Percentiles rank a stretch among this genome's conserved stretches.
Evolutionary conservation across 192 early-diverging fungal species (phyloP).

Genomic region (Rhizophlyctis rosea): DNA sequence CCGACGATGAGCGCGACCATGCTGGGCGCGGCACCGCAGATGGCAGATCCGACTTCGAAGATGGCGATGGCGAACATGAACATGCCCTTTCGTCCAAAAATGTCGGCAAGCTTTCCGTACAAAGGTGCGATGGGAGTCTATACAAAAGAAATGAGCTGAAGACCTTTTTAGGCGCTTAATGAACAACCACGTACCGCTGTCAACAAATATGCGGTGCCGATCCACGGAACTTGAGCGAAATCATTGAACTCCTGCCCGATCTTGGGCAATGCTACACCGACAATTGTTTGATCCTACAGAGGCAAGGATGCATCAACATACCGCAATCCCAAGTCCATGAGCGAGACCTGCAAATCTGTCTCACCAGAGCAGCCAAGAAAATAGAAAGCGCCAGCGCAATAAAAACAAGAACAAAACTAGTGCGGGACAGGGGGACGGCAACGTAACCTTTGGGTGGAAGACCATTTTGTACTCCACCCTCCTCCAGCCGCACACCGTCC

Average conservation of each 20-base stretch:
- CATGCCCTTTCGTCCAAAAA: conserved; percentile 83
- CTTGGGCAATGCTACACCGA: conserved; percentile 67
- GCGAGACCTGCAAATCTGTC: too few species aligned
- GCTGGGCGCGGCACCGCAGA: conserved; percentile 72
- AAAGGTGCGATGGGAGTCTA: conserved; percentile 67
- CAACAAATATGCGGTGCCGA: conserved; percentile 51
- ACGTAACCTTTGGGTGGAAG: conserved; percentile 11
- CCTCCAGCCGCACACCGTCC: too few species aligned
- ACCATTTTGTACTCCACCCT: not conserved
- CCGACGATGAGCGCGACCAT: conserved; percentile 67
- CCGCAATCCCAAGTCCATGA: too few species aligned
- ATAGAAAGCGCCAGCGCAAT: conserved; percentile 55
- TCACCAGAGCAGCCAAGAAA: conserved; percentile 70
- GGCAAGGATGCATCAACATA: too few species aligned
- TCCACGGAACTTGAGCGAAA: conserved; percentile 71
- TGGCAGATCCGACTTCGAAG: conserved; percentile 76
- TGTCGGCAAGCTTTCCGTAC: conserved; percentile 87
- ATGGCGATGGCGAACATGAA: conserved; percentile 70
- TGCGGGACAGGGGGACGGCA: conserved; percentile 13
- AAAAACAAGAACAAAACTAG: conserved; percentile 24
- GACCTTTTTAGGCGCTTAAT: not conserved
- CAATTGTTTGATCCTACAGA: conserved; percentile 84
- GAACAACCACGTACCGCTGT: conserved; percentile 9
- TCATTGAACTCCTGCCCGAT: conserved; percentile 71
- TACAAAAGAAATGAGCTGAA: conserved; percentile 4